Base-by-base conservation (phyloP, 2,329 filamentous ascomycete genomes). In the Epichloe scottii region DNA sequence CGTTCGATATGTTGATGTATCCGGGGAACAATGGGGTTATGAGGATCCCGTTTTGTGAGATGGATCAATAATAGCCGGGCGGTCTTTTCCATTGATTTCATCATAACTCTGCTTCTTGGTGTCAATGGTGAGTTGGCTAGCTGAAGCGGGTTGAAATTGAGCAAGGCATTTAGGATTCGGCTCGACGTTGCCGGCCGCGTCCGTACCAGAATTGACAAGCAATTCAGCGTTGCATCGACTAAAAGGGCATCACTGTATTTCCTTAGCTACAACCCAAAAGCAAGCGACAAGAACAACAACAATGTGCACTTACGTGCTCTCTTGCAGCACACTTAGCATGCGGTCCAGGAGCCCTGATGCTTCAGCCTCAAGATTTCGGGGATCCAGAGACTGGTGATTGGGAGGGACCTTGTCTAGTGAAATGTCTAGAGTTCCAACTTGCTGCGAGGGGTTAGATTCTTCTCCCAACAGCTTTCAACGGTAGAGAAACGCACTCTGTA, bases 21-120 rank as follows among this genome's bases (percentile, higher is more conserved):
- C 54, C 87, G 84, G 0, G 77, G 77, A 21, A 79, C 77, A 49
- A 89, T 74, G 0, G 87, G 82, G 58, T 89, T 86, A 51, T 87
- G 85, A 2, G 87, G 87, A 58, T 93, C 89, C 61, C 90, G 89
- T 70, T 91, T 91, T 58, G 85, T 74, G 49, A 95, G 73, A 67
- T 96, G 90, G 49, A 90, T 78, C 39, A 97, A 75, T 45, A 98
- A 71, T 58, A 89, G 82, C 60, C 89, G 81, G 3, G 87, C 87
- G 23, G 93, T 98, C 63, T 95, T 89, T 66, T 96, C 91, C 82
- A 98, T 93, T 5, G 91, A 97, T 67, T 84, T 89, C 54, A 95
- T 78, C 59, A 91, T 81, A 53, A 98, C 85, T 59, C 85, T 89
- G 47, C 80, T 78, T 62, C 83, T 88, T 3, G 88, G 78, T 0